These are phyloP conservation scores for Harringtonia lauricola DNA, from an alignment of 2,329 filamentous ascomycete species.

Conservation along the genomic window DNA sequence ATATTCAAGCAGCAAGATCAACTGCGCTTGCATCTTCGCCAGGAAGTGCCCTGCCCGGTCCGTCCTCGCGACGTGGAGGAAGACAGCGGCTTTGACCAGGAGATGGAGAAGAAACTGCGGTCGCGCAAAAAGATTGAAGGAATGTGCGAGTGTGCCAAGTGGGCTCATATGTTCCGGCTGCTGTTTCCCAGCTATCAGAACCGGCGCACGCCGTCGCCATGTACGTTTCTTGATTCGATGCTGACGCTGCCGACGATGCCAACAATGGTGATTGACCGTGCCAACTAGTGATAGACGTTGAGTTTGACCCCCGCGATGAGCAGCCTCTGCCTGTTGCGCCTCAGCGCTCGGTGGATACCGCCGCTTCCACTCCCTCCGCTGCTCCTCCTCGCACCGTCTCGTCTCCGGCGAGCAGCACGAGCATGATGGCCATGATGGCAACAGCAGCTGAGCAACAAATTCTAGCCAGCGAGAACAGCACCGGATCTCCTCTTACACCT, in stretches of 20 bases:
- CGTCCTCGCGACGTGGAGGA: conserved; percentile 17
- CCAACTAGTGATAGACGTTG: not conserved
- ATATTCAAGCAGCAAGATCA: conserved; percentile 22
- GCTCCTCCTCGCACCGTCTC: not conserved
- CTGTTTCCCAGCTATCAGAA: conserved; percentile 21
- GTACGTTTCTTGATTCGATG: conserved; percentile 13
- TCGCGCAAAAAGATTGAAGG: conserved; percentile 20
- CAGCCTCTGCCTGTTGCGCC: not conserved
- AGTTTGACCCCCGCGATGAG: conserved; percentile 5
- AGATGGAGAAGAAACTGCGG: conserved; percentile 22
- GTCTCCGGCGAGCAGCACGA: not conserved
- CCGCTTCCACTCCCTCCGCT: not conserved
- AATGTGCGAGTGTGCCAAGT: conserved; percentile 23
- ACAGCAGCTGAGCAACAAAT: conserved; percentile 4
- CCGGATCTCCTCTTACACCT: too few species aligned
- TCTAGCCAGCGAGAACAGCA: not conserved
- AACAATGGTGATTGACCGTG: too few species aligned
- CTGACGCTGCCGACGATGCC: too few species aligned
- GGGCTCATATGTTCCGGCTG: conserved; percentile 24
- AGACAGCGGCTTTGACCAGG: conserved; percentile 21
- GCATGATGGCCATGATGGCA: conserved; percentile 1
- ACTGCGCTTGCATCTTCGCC: conserved; percentile 21
- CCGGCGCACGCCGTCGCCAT: conserved; percentile 21
- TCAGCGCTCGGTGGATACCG: not conserved
- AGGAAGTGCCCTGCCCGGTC: conserved; percentile 14